These are phyloP conservation scores for Pochonia chlamydosporia DNA, from an alignment of 2,329 filamentous ascomycete genomes.

Conservation along the genomic window DNA sequence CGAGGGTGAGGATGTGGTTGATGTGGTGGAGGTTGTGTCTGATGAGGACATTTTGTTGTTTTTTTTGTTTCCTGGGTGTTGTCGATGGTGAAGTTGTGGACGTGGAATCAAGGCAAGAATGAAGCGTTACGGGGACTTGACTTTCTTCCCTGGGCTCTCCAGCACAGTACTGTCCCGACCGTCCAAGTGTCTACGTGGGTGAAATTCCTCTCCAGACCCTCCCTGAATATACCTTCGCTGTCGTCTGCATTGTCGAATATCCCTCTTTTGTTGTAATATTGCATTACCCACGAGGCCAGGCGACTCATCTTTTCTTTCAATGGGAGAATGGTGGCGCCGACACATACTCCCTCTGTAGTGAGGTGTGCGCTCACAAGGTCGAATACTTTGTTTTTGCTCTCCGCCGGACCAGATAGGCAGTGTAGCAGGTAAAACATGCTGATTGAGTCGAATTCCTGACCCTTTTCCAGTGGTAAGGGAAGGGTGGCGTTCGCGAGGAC, in stretches of 20 bases:
- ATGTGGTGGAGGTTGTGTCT: not conserved
- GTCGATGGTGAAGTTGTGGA: not conserved
- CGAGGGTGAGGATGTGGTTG: not conserved
- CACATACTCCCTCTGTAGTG: slow-evolving; percentile 15
- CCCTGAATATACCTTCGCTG: slow-evolving; percentile 23
- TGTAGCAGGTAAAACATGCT: slow-evolving; percentile 19
- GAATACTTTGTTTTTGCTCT: slow-evolving; percentile 14
- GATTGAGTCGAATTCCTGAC: slow-evolving; percentile 32
- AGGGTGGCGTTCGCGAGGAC: slow-evolving; percentile 30
- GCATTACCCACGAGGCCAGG: slow-evolving; percentile 16
- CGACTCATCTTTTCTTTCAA: slow-evolving; percentile 6
- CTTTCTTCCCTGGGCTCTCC: too few relatives aligned
- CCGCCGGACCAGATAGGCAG: slow-evolving; percentile 17
- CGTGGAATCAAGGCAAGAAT: too few relatives aligned
- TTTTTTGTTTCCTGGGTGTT: not conserved
- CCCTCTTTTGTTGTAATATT: slow-evolving; percentile 27
- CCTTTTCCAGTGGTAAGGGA: slow-evolving; percentile 20
- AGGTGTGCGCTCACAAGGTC: slow-evolving; percentile 11
- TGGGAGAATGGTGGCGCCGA: slow-evolving; percentile 20
- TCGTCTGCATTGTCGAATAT: slow-evolving; percentile 36
- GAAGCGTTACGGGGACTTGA: too few relatives aligned
- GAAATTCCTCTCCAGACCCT: slow-evolving; percentile 28
- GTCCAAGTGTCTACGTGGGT: slow-evolving; percentile 31
- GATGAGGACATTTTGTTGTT: not conserved
- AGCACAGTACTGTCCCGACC: slow-evolving; percentile 19